Base-by-base conservation (phyloP, 371 early-diverging fungal species). In the Zychaea mexicana region DNA sequence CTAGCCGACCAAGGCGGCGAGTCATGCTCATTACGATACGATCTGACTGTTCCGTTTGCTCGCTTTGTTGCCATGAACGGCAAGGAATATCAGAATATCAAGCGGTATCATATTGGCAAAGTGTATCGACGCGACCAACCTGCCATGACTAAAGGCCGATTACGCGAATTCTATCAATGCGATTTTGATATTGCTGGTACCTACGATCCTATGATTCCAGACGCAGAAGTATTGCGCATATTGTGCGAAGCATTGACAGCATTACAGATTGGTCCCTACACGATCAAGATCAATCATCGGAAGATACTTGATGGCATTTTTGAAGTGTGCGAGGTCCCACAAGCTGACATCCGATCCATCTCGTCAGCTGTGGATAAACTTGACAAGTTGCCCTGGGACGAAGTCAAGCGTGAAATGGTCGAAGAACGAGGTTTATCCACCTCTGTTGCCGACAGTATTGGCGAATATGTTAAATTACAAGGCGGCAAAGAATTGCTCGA, bases 41-140 rank as follows among this genome's bases (percentile, higher is more conserved):
- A 99, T 81, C 81, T 99, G 67, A 99, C 99, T 1, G 99, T 99
- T 19, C 99, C 99, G 7, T 99, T 99, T 83, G 97, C 99, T n/a
- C 90, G 99, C 54, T 98, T 93, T 77, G 75, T 99, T 67, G 98
- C 99, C 49, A 92, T 93, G 92, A 95, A 97, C 69, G 88, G 91
- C 52, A 89, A 90, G 55, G 81, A 82, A 57, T 88, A 89, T 61
- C 91, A 85, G 65, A 93, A 90, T 81, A 92, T 99, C 61, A 98
- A 98, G 79, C 87, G 99, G 60, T 99, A 98, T 83, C 99, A 99
- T 62, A 98, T 99, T 61, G 99, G 97, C 72, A 99, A 98, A 77
- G 99, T 99, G 19, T 99, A 97, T 82, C 90, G 99, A 57, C 89
- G 99, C 65, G 99, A 99, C 81, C 97, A 99, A 79, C 99, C 99